These are phyloP conservation scores for Phytophthora brassicae DNA, from an alignment of 352 stramenopile species.

Conservation along the genomic window DNA sequence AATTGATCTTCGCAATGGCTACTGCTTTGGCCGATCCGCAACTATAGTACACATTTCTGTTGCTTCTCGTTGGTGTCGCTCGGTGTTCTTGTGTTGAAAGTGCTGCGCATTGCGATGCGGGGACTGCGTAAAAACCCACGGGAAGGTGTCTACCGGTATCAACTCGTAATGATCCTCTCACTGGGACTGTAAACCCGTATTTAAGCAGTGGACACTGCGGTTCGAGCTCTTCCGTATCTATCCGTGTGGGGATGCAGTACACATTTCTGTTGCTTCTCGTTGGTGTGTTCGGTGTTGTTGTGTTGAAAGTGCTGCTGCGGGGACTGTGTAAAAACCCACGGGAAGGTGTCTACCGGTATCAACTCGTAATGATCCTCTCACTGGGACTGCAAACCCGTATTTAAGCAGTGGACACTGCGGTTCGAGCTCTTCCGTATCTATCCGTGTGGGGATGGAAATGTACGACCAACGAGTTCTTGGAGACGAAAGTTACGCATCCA, in stretches of 20 bases:
- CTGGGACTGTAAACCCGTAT: no score
- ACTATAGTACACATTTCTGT: slow-evolving; percentile 15
- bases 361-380: no score
- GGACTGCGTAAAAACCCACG: slow-evolving; percentile 32
- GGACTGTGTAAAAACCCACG: slow-evolving; percentile 32
- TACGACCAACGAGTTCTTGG: slow-evolving; percentile 29
- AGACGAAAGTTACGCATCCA: slow-evolving; percentile 29
- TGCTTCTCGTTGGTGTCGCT: slow-evolving; percentile 15
- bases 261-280: slow-evolving; percentile 20
- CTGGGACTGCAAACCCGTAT: no score
- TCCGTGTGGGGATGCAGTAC: slow-evolving; percentile 24
- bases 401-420: slow-evolving; percentile 44
- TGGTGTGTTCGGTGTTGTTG: slow-evolving; percentile 10
- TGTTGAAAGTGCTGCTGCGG: slow-evolving; percentile 27
- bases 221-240: slow-evolving; percentile 39
- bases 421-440: slow-evolving; percentile 39
- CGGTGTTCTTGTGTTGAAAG: slow-evolving; percentile 18
- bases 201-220: slow-evolving; percentile 44
- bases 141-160: slow-evolving; percentile 25
- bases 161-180: no score
- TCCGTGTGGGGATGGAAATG: slow-evolving; percentile 26
- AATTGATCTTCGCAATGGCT: slow-evolving; percentile 9
- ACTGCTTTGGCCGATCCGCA: slow-evolving; percentile 21
- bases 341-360: slow-evolving; percentile 25
- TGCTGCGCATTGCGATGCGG: slow-evolving; percentile 27